Percentiles rank a stretch among this genome's conserved stretches.
Conservation (phyloP, 2,329 filamentous ascomycete species). For the Colletotrichum sp. region DNA sequence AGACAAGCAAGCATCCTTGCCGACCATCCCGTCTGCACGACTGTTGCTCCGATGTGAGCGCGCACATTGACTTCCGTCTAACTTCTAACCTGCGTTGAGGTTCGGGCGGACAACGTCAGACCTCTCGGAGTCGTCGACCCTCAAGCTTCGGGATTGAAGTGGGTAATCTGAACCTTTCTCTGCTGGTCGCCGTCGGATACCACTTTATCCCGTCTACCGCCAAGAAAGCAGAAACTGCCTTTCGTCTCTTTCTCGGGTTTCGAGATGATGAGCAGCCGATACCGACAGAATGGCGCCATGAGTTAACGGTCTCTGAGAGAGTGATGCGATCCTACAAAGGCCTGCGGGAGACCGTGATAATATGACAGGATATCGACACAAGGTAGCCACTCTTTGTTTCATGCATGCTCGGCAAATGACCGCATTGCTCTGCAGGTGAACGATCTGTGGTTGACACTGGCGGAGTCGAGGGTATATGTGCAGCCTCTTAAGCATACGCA, state of each 20-base stretch:
- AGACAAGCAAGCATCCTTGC: not conserved
- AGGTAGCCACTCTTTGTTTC: not conserved
- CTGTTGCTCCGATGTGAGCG: not conserved
- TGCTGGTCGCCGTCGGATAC: not conserved
- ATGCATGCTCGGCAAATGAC: not conserved
- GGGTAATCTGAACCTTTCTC: not conserved
- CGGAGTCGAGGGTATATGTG: not conserved
- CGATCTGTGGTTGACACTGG: not conserved
- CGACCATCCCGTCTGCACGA: not conserved
- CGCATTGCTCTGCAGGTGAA: not conserved
- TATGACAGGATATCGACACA: not conserved
- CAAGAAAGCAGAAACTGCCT: not conserved
- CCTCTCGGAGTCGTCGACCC: not conserved
- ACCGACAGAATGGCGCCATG: not conserved
- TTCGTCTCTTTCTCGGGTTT: not conserved
- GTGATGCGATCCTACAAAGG: not conserved
- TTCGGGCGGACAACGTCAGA: constrained; percentile 8
- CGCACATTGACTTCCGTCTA: not conserved
- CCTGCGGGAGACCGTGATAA: too few relatives aligned
- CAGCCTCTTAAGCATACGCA: not conserved
- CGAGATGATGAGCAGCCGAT: not conserved
- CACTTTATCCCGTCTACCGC: not conserved
- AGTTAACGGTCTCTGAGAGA: not conserved
- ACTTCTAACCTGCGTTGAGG: not conserved
- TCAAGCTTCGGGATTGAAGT: not conserved